Evolutionary conservation across 768 basidiomycete genomes (phyloP).

Genomic region (Russula sp.): DNA sequence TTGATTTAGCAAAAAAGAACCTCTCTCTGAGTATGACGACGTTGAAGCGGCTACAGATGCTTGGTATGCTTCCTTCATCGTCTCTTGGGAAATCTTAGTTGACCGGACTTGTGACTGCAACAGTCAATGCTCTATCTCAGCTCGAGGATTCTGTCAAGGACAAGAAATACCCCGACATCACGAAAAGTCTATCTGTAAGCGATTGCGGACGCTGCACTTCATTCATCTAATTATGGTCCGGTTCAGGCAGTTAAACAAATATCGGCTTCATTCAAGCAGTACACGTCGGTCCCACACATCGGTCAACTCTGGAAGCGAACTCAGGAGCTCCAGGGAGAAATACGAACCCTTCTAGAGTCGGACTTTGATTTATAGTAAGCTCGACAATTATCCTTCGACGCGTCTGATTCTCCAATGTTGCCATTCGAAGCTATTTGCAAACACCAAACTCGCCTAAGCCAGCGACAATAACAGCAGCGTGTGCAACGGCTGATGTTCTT

Average conservation of each 20-base stretch:
- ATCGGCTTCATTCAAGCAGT: constrained; percentile 71
- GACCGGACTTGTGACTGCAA: neutral
- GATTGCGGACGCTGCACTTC: neutral
- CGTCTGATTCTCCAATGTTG: neutral
- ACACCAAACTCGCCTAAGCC: constrained; percentile 51
- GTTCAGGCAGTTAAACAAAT: constrained; percentile 83
- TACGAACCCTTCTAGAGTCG: constrained; percentile 73
- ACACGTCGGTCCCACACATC: constrained; percentile 69
- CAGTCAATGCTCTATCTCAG: constrained; percentile 80
- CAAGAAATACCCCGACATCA: constrained; percentile 76
- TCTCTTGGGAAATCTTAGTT: neutral
- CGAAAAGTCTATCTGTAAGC: constrained; percentile 69
- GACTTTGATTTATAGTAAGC: constrained; percentile 92
- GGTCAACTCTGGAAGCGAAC: constrained; percentile 73
- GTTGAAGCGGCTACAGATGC: constrained; percentile 87
- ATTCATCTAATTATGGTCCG: constrained; percentile 3
- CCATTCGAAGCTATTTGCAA: constrained; percentile 63
- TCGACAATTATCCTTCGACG: neutral
- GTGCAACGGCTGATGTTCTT: constrained; percentile 82
- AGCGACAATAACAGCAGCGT: constrained; percentile 69
- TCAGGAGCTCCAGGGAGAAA: constrained; percentile 73
- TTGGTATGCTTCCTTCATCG: constrained; percentile 50
- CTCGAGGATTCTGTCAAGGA: constrained; percentile 73
- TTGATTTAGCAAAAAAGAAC: constrained; percentile 93
- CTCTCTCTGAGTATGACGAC: constrained; percentile 85